phyloP scores from a whole-genome alignment of 345 rosid genomes.

The Kandelia obovata region DNA sequence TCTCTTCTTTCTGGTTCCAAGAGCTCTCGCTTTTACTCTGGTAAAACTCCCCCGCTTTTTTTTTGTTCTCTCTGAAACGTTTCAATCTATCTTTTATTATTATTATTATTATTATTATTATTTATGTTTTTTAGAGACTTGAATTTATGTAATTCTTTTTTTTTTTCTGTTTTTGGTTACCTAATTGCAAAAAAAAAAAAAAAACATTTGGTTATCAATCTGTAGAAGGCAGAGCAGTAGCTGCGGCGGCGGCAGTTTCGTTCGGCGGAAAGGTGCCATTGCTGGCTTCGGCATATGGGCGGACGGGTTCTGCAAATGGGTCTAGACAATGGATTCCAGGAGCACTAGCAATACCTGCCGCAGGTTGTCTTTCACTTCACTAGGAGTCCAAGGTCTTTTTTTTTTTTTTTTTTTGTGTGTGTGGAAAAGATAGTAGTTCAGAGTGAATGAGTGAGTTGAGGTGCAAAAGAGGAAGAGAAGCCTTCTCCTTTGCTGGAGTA shows the following conservation, averaged over 20 bases:
- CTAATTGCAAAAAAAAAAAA: background rate
- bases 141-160: background rate
- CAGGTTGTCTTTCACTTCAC: slow-evolving; percentile 46
- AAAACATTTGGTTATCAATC: background rate
- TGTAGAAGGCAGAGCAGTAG: slow-evolving; percentile 66
- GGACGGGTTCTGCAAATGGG: slow-evolving; percentile 44
- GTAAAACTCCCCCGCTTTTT: slow-evolving; percentile 18
- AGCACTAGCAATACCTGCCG: slow-evolving; percentile 73
- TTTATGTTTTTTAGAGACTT: background rate
- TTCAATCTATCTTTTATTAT: background rate
- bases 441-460: background rate
- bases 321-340: slow-evolving; percentile 76
- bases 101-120: no score
- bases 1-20: slow-evolving; percentile 70
- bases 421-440: no score
- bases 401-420: no score
- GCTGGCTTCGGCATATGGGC: slow-evolving; percentile 46
- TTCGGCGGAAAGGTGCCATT: slow-evolving; percentile 48
- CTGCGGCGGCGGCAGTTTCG: slow-evolving; percentile 65
- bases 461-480: slow-evolving; percentile 24
- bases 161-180: background rate
- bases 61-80: background rate
- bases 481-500: slow-evolving; percentile 32
- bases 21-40: slow-evolving; percentile 60
- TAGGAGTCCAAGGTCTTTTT: background rate